Conservation (phyloP, 352 stramenopile species). For the Discostella stelligera region DNA sequence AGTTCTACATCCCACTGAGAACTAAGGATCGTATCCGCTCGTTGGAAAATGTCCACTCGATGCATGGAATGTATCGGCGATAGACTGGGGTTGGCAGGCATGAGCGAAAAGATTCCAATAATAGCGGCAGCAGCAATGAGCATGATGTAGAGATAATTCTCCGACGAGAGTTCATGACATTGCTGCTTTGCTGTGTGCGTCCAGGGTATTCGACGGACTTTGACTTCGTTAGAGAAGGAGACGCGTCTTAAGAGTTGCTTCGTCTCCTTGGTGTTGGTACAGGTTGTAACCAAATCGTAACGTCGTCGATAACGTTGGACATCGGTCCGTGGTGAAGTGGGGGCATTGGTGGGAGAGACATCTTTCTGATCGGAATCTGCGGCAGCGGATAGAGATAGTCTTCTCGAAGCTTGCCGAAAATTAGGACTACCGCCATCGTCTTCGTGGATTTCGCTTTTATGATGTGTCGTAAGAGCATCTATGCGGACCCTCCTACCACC, state of each 20-base stretch:
- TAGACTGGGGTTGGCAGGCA: conserved; percentile 44
- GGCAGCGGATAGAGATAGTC: not conserved
- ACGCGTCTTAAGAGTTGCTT: conserved; percentile 26
- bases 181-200: not conserved
- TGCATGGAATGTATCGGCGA: conserved; percentile 27
- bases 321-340: conserved; percentile 12
- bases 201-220: conserved; percentile 24
- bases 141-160: conserved; percentile 52
- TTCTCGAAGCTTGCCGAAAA: not conserved
- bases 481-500: not conserved
- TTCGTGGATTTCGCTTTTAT: not conserved
- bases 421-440: not conserved
- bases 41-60: conserved; percentile 29
- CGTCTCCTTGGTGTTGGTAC: not conserved
- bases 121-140: conserved; percentile 31
- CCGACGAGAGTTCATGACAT: conserved; percentile 10
- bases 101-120: conserved; percentile 43
- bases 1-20: conserved; percentile 53
- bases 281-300: not conserved
- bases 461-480: not conserved
- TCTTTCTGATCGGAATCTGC: conserved; percentile 1
- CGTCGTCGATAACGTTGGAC: not conserved
- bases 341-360: not conserved
- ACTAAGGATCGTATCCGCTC: conserved; percentile 29
- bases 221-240: conserved; percentile 44